Conservation (phyloP, 495 filamentous ascomycete genomes). For the Lepraria neglecta region DNA sequence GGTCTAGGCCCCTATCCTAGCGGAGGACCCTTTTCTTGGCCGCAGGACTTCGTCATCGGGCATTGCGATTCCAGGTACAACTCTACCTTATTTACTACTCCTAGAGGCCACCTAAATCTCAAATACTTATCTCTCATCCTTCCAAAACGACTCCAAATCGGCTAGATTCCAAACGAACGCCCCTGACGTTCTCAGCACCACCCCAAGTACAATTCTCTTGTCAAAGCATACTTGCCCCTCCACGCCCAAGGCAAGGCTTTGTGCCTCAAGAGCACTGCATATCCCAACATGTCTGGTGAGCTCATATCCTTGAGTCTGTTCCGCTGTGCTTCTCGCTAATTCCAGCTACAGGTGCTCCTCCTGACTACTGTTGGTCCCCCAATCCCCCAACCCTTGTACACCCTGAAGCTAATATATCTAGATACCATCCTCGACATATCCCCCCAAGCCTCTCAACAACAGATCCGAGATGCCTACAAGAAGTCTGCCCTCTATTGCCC, state of each 20-base stretch:
- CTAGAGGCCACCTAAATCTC: too few species aligned
- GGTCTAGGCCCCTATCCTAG: too few species aligned
- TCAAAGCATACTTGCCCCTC: not conserved
- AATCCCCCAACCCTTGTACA: slow-evolving; percentile 48
- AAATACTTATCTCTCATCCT: too few species aligned
- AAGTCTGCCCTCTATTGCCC: slow-evolving; percentile 43
- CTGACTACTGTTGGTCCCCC: slow-evolving; percentile 8
- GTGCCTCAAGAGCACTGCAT: not conserved
- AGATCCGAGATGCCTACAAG: slow-evolving; percentile 95
- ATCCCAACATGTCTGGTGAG: slow-evolving; percentile 7
- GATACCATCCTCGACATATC: slow-evolving; percentile 67
- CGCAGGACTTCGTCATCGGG: not conserved
- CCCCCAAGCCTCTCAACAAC: slow-evolving; percentile 65
- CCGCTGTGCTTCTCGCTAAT: not conserved
- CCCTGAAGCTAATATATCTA: slow-evolving; percentile 26
- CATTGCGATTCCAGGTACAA: too few species aligned
- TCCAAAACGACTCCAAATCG: too few species aligned
- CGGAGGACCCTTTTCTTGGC: too few species aligned
- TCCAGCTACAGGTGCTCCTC: slow-evolving; percentile 29
- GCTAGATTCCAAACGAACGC: too few species aligned
- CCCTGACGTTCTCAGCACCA: too few species aligned
- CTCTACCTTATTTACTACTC: not conserved
- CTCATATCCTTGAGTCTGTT: not conserved
- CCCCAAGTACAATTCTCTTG: too few species aligned
- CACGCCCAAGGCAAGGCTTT: not conserved